Percentiles rank a stretch among this genome's conserved stretches.
These are phyloP conservation scores for Tolypocladium guangdongense DNA, from an alignment of 2,329 filamentous ascomycete species.

Conservation along the genomic window DNA sequence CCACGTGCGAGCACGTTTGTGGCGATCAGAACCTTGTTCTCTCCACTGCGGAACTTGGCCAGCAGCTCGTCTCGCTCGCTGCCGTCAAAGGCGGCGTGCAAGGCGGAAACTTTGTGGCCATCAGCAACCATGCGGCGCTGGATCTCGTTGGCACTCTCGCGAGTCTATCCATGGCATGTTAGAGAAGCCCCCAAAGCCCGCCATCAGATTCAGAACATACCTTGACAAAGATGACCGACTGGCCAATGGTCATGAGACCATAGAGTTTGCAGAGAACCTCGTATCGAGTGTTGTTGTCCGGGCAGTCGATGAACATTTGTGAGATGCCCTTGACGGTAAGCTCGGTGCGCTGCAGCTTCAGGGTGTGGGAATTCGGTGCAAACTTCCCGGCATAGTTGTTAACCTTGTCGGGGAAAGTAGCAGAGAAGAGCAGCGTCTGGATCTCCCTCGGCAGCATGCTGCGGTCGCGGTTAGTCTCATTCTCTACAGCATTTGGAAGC, in stretches of 20 bases:
- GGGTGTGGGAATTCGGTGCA: constrained; percentile 73
- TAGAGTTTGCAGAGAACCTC: constrained; percentile 85
- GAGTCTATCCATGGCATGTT: constrained; percentile 44
- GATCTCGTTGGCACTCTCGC: constrained; percentile 76
- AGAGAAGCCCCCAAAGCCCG: neutral
- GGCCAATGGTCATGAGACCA: constrained; percentile 89
- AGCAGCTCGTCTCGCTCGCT: constrained; percentile 73
- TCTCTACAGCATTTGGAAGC: neutral
- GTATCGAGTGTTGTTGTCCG: constrained; percentile 73
- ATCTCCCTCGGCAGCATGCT: constrained; percentile 62
- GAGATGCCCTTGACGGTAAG: constrained; percentile 95
- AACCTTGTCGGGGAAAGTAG: constrained; percentile 81
- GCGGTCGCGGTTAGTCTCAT: constrained; percentile 17
- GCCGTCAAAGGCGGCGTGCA: constrained; percentile 84
- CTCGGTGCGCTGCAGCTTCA: constrained; percentile 81
- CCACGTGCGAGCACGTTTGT: constrained; percentile 94
- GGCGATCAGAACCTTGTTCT: constrained; percentile 92
- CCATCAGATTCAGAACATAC: constrained; percentile 29
- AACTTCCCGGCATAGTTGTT: constrained; percentile 75
- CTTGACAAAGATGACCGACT: constrained; percentile 96
- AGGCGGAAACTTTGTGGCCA: constrained; percentile 81
- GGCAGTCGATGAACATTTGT: constrained; percentile 94
- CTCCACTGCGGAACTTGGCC: constrained; percentile 73
- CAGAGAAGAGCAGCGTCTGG: constrained; percentile 93
- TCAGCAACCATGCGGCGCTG: constrained; percentile 77